These are phyloP conservation scores for Teratosphaeria zuluensis DNA, from an alignment of 2,329 filamentous ascomycete genomes.

Conservation along the genomic window DNA sequence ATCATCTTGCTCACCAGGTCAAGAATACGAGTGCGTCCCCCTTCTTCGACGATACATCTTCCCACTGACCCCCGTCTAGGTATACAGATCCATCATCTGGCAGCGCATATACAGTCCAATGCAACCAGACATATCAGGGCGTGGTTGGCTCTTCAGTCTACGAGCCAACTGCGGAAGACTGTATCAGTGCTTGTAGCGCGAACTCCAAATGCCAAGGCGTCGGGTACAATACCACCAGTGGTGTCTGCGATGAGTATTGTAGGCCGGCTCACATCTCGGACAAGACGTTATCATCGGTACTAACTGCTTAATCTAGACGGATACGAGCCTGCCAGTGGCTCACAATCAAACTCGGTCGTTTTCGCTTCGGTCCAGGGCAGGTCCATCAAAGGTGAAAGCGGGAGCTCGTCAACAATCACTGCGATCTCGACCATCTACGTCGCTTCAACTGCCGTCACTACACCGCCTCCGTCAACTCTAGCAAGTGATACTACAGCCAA, in stretches of 20 bases:
- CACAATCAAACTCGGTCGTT: neutral
- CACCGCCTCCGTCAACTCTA: neutral
- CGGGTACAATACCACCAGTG: neutral
- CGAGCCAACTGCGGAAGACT: neutral
- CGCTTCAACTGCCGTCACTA: neutral
- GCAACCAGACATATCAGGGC: slow-evolving; percentile 1
- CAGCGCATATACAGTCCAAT: neutral
- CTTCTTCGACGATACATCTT: neutral
- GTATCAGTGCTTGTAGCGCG: neutral
- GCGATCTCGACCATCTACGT: neutral
- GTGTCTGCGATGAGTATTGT: slow-evolving; percentile 1
- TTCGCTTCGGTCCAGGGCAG: neutral
- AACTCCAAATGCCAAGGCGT: neutral
- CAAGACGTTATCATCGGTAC: too few relatives aligned
- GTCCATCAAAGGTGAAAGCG: neutral
- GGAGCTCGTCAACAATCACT: neutral
- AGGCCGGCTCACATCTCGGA: neutral
- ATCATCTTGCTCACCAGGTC: neutral
- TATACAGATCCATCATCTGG: slow-evolving; percentile 1
- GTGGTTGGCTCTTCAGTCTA: neutral
- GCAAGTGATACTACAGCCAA: neutral
- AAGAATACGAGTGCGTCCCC: neutral
- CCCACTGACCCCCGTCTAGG: neutral
- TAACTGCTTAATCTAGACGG: neutral
- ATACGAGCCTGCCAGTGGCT: neutral